phyloP scores from a whole-genome alignment of 192 early-diverging fungal genomes.

The Entrophospora sp. region DNA sequence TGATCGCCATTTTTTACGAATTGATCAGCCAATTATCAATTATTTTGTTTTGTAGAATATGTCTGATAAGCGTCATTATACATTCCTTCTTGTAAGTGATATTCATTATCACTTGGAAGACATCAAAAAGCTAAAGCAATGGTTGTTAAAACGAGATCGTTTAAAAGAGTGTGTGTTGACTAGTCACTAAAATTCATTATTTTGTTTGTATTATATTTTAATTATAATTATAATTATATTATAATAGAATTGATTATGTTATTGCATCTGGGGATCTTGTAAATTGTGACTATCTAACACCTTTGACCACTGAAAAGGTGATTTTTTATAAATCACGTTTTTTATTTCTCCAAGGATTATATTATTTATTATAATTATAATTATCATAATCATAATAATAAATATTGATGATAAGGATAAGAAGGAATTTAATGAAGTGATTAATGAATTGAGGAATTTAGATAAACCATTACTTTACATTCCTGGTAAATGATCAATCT shows the following conservation, averaged over 20 bases:
- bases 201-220: neutral
- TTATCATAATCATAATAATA: too few species aligned
- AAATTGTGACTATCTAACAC: neutral
- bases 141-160: constrained; percentile 1
- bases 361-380: neutral
- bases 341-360: neutral
- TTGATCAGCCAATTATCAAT: too few species aligned
- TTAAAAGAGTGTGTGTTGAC: neutral
- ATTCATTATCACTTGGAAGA: constrained; percentile 12
- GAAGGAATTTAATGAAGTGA: constrained; percentile 3
- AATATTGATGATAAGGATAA: too few species aligned
- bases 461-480: constrained; percentile 11
- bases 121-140: constrained; percentile 4
- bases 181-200: neutral
- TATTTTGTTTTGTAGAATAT: too few species aligned
- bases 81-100: constrained; percentile 13
- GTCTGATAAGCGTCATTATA: too few species aligned
- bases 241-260: constrained; percentile 5
- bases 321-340: neutral
- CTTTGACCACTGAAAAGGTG: neutral
- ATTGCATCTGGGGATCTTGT: constrained; percentile 14
- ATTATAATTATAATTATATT: neutral
- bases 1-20: too few species aligned
- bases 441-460: neutral
- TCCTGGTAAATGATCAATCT: constrained; percentile 18